Conservation (phyloP, 257 asterid species). For the Solanum ahanhuiri region DNA sequence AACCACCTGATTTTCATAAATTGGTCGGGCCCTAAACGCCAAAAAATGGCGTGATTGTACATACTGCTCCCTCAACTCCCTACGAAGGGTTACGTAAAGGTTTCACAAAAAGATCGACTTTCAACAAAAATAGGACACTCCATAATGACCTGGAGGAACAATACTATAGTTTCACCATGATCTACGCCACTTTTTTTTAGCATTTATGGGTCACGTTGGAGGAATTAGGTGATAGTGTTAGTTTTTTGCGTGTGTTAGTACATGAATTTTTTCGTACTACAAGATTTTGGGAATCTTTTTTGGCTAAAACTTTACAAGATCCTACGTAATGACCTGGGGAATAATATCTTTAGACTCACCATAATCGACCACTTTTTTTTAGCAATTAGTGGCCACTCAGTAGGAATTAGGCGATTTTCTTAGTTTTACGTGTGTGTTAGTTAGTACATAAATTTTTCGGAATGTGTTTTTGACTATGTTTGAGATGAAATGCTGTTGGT, state of each 20-base stretch:
- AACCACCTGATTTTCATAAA: no score
- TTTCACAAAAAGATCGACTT: rapidly evolving
- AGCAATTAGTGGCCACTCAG: not conserved
- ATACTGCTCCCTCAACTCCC: not conserved
- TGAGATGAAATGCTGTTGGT: not conserved
- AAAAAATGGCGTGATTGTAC: no score
- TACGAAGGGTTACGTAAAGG: no score
- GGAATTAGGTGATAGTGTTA: not conserved
- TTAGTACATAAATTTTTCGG: no score
- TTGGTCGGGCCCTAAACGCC: no score
- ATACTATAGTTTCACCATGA: no score
- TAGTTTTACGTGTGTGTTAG: no score
- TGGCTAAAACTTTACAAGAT: not conserved
- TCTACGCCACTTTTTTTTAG: no score
- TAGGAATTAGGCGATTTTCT: no score
- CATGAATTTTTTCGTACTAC: not conserved
- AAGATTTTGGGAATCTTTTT: not conserved
- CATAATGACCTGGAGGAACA: not conserved
- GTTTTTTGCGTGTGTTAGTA: not conserved
- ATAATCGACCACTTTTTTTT: no score
- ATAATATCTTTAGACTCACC: not conserved
- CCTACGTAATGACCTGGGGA: not conserved
- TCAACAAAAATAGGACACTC: not conserved
- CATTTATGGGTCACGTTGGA: no score
- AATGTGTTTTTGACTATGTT: no score